Percentiles rank a stretch among this genome's conserved stretches.
Evolutionary conservation across 805 yeast genomes (phyloP).

Genomic region (Blastobotrys terrestris): DNA sequence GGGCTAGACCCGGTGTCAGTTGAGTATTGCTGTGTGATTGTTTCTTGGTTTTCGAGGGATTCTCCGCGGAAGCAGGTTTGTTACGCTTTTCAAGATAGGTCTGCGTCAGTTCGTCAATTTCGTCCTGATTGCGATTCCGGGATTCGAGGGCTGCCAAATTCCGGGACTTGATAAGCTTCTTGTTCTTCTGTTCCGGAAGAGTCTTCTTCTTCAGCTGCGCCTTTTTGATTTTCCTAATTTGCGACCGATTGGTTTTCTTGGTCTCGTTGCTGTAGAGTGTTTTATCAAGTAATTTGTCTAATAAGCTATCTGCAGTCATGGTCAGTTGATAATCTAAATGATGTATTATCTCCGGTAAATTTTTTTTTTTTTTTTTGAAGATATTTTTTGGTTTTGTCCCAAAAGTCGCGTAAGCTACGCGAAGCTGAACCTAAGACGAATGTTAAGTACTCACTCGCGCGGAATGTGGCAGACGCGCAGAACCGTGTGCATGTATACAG

Average conservation of each 20-base stretch:
- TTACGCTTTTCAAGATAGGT: slow-evolving; percentile 9
- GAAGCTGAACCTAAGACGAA: too few species aligned
- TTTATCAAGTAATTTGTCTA: slow-evolving; percentile 1
- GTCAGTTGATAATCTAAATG: background rate
- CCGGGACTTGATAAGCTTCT: background rate
- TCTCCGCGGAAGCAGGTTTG: slow-evolving; percentile 2
- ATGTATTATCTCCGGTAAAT: background rate
- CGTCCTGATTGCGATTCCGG: slow-evolving; percentile 1
- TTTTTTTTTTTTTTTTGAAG: background rate
- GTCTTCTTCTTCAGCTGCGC: slow-evolving; percentile 8
- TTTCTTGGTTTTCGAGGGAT: background rate
- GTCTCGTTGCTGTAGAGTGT: slow-evolving; percentile 1
- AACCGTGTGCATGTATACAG: too few species aligned
- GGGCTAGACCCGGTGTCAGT: slow-evolving; percentile 26
- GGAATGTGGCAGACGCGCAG: too few species aligned
- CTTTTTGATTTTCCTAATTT: background rate
- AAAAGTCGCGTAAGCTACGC: background rate
- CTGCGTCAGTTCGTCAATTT: slow-evolving; percentile 15
- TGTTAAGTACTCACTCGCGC: too few species aligned
- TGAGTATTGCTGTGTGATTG: slow-evolving; percentile 14
- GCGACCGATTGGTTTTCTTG: background rate
- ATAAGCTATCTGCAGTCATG: background rate
- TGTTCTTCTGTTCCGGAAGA: slow-evolving; percentile 4
- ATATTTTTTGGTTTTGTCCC: background rate
- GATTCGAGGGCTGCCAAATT: background rate